phyloP scores from a whole-genome alignment of 192 early-diverging fungal genomes.

The Backusella psychrophila region DNA sequence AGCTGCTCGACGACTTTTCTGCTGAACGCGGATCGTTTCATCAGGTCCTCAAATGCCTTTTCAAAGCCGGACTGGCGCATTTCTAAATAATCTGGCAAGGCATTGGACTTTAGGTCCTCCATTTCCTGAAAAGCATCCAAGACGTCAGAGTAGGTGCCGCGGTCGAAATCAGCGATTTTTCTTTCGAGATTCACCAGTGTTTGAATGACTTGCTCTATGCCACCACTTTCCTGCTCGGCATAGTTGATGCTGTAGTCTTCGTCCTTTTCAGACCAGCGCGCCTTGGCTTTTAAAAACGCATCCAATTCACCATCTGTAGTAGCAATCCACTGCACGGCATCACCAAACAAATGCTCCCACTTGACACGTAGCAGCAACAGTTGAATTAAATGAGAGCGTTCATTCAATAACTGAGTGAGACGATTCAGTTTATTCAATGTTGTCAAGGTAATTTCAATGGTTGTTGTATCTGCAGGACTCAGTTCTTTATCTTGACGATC shows the following conservation, averaged over 20 bases:
- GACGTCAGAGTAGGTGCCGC: conserved; percentile 15
- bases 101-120: background rate
- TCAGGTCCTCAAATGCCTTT: conserved; percentile 25
- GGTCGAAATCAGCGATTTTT: conserved; percentile 26
- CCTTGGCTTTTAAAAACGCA: conserved; percentile 21
- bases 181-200: conserved; percentile 13
- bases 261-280: conserved; percentile 20
- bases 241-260: background rate
- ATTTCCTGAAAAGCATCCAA: conserved; percentile 28
- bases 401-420: conserved; percentile 19
- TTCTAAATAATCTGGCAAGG: conserved; percentile 30
- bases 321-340: conserved; percentile 26
- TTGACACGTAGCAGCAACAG: conserved; percentile 26
- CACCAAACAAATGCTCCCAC: conserved; percentile 36
- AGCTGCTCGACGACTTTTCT: conserved; percentile 32
- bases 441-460: conserved; percentile 37
- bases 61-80: conserved; percentile 36
- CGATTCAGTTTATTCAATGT: conserved; percentile 34
- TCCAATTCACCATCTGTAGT: conserved; percentile 20
- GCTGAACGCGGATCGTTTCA: conserved; percentile 22
- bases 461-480: conserved; percentile 38
- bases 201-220: conserved; percentile 12
- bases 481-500: conserved; percentile 7
- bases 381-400: conserved; percentile 19
- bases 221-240: background rate